phyloP scores from a whole-genome alignment of 2,329 filamentous ascomycete species.

The Penicillium freii region DNA sequence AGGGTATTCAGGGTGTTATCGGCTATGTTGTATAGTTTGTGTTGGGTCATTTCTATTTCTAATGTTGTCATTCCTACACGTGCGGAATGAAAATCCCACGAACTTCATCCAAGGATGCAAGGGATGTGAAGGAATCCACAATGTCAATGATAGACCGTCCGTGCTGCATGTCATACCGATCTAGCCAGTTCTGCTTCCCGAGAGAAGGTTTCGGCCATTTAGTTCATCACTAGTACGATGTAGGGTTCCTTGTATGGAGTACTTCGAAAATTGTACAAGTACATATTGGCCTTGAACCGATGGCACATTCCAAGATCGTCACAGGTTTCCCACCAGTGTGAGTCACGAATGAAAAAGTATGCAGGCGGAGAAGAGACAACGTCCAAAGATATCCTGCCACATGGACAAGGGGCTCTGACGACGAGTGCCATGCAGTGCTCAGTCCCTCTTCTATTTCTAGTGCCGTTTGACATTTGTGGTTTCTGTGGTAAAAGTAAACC shows the following conservation, averaged over 20 bases:
- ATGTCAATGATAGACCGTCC: constrained; percentile 17
- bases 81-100: constrained; percentile 7
- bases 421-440: constrained; percentile 12
- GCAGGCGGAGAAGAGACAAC: constrained; percentile 11
- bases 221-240: neutral
- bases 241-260: neutral
- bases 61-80: constrained; percentile 6
- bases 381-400: constrained; percentile 21
- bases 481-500: neutral
- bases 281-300: neutral
- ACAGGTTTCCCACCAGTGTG: neutral
- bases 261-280: neutral
- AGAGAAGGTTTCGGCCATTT: constrained; percentile 1
- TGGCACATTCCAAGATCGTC: neutral
- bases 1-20: neutral
- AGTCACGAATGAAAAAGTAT: neutral
- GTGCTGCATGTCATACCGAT: constrained; percentile 26
- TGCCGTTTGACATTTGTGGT: constrained; percentile 6
- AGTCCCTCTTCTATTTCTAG: constrained; percentile 10
- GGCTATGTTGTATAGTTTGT: neutral
- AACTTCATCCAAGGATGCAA: constrained; percentile 15
- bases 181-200: constrained; percentile 4
- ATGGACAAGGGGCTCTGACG: constrained; percentile 9
- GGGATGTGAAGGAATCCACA: constrained; percentile 14
- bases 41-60: neutral